These are phyloP conservation scores for Aspergillus sp. DNA, from an alignment of 2,329 filamentous ascomycete species.

Conservation along the genomic window DNA sequence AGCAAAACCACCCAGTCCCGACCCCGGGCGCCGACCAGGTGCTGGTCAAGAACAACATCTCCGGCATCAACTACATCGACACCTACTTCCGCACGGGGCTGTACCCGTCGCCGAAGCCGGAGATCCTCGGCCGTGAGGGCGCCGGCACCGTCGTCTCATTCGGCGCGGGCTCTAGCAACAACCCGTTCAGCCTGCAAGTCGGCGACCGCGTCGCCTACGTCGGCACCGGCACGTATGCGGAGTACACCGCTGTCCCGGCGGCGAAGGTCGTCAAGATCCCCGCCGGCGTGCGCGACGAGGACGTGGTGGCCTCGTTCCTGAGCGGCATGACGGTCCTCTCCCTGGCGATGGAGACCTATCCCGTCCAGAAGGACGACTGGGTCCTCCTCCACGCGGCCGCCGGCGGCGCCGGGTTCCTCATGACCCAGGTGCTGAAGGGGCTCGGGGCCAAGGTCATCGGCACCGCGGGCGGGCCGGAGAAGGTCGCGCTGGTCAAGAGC, in stretches of 20 bases:
- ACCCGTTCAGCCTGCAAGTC: conserved; percentile 47
- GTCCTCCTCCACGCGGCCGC: conserved; percentile 77
- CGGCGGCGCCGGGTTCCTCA: conserved; percentile 66
- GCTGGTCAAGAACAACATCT: conserved; percentile 68
- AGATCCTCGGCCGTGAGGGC: conserved; percentile 71
- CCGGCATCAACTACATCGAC: conserved; percentile 84
- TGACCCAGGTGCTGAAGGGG: conserved; percentile 63
- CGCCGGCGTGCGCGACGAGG: conserved; percentile 48
- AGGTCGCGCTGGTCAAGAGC: conserved; percentile 58
- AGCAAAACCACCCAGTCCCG: conserved; percentile 62
- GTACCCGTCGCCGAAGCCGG: conserved; percentile 62
- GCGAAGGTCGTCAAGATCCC: conserved; percentile 55
- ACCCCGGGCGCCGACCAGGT: conserved; percentile 59
- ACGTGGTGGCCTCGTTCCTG: conserved; percentile 60
- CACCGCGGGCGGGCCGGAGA: conserved; percentile 64
- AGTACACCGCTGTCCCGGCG: conserved; percentile 49
- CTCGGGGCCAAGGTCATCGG: conserved; percentile 72
- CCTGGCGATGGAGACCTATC: conserved; percentile 62
- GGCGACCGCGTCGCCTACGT: conserved; percentile 68
- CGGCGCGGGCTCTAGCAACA: conserved; percentile 43
- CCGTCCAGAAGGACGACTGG: conserved; percentile 68
- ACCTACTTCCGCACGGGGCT: conserved; percentile 83
- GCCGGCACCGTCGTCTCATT: conserved; percentile 59
- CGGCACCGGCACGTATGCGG: conserved; percentile 46
- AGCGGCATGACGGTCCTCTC: conserved; percentile 79